phyloP scores from a whole-genome alignment of 306 rosid species.

The Fragaria ananassa region DNA sequence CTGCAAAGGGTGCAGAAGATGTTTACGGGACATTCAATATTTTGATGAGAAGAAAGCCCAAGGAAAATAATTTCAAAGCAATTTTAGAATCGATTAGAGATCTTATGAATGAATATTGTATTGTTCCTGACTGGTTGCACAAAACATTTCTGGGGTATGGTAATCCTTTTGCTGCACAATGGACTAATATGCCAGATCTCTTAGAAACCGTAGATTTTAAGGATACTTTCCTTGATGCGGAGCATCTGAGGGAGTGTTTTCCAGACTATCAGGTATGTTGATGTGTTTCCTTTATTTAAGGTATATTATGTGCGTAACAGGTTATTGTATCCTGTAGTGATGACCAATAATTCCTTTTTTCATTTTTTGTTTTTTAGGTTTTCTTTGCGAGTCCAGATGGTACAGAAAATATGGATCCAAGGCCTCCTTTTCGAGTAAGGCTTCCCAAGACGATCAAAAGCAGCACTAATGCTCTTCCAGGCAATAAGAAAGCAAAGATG shows the following conservation, averaged over 20 bases:
- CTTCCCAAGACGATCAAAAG: conserved; percentile 70
- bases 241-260: conserved; percentile 74
- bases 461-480: conserved; percentile 46
- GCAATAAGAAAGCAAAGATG: conserved; percentile 41
- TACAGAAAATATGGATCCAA: conserved; percentile 53
- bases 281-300: conserved; percentile 13
- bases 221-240: conserved; percentile 87
- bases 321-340: not conserved
- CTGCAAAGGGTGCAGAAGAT: conserved; percentile 87
- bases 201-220: conserved; percentile 87
- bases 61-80: conserved; percentile 97
- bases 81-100: conserved; percentile 94
- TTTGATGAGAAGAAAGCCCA: conserved; percentile 96
- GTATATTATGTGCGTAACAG: not conserved
- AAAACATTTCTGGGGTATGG: conserved; percentile 89
- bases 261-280: conserved; percentile 65
- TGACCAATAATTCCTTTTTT: conserved; percentile 12
- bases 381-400: conserved; percentile 61
- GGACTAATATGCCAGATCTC: conserved; percentile 97
- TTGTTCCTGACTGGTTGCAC: conserved; percentile 97
- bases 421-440: conserved; percentile 74
- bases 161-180: conserved; percentile 94
- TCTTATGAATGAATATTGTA: conserved; percentile 93
- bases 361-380: conserved; percentile 48
- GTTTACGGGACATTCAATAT: conserved; percentile 88